phyloP scores from a whole-genome alignment of 176 grass and related monocot species.

The Carex scoparia region DNA sequence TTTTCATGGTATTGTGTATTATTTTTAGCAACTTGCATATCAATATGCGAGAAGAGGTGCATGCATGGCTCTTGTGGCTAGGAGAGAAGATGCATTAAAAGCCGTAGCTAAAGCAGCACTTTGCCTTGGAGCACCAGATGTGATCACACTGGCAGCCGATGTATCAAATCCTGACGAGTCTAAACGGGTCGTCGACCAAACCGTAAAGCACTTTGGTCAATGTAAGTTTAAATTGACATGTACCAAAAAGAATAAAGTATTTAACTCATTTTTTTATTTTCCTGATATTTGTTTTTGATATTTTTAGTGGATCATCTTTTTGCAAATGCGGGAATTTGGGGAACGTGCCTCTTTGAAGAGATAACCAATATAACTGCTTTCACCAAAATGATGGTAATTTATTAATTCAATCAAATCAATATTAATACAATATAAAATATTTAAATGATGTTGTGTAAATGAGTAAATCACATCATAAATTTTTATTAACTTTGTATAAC shows the following conservation, averaged over 20 bases:
- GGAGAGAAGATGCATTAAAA: conserved; percentile 54
- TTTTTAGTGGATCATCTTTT: conserved; percentile 78
- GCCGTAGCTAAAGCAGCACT: conserved; percentile 52
- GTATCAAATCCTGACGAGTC: conserved; percentile 52
- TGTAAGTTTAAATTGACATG: conserved; percentile 25
- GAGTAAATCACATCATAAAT: too few relatives aligned
- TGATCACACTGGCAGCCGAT: conserved; percentile 55
- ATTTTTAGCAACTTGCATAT: conserved; percentile 68
- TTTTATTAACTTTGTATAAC: not conserved
- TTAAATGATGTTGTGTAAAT: too few relatives aligned
- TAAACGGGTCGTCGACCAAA: conserved; percentile 69
- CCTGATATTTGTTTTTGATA: not conserved
- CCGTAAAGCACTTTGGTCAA: conserved; percentile 67
- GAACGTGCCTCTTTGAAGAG: conserved; percentile 81
- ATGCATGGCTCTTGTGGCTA: conserved; percentile 62
- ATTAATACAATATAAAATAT: not conserved
- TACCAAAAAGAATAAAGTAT: not conserved
- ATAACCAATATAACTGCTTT: conserved; percentile 80
- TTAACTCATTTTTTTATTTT: too few relatives aligned
- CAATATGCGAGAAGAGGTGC: conserved; percentile 72
- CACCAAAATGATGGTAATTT: conserved; percentile 58
- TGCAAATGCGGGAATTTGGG: conserved; percentile 79
- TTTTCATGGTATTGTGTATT: not conserved
- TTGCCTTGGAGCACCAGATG: conserved; percentile 50
- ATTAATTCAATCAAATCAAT: not conserved